phyloP scores from a whole-genome alignment of 2,329 filamentous ascomycete species.

The Penicillium janthinellum region DNA sequence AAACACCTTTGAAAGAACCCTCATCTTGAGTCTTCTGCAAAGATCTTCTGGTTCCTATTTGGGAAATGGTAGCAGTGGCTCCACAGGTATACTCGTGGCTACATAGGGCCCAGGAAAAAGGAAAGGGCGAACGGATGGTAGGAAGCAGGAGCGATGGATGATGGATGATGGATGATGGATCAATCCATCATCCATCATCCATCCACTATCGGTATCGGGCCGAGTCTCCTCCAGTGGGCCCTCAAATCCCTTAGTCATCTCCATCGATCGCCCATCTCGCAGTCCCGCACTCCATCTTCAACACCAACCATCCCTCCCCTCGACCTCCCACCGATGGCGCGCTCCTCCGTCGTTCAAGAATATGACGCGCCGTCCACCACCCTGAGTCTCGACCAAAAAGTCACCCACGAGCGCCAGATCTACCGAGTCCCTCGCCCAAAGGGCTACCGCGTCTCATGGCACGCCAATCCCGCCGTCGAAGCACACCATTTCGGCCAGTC shows the following conservation, averaged over 20 bases:
- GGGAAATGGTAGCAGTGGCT: too few species aligned
- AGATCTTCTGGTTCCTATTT: too few species aligned
- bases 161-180: too few species aligned
- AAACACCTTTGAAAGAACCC: too few species aligned
- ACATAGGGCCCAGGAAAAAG: neutral
- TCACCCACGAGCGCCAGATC: slow-evolving; percentile 55
- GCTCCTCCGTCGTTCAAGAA: slow-evolving; percentile 52
- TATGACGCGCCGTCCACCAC: slow-evolving; percentile 50
- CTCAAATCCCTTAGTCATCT: slow-evolving; percentile 4
- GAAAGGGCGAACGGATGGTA: neutral
- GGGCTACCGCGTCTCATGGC: slow-evolving; percentile 90
- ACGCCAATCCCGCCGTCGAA: slow-evolving; percentile 93
- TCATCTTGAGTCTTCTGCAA: too few species aligned
- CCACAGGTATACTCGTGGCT: neutral
- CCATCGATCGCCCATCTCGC: slow-evolving; percentile 1
- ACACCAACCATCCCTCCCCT: neutral
- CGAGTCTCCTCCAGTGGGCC: neutral
- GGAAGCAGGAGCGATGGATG: too few species aligned
- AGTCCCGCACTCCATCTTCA: neutral
- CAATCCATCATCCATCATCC: too few species aligned
- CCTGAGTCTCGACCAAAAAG: slow-evolving; percentile 54
- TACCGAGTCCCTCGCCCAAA: slow-evolving; percentile 76
- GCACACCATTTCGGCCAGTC: slow-evolving; percentile 95
- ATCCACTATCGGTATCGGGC: neutral
- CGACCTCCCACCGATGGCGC: slow-evolving; percentile 37